phyloP scores from a whole-genome alignment of 371 early-diverging fungal genomes.

The Parasitella parasitica region DNA sequence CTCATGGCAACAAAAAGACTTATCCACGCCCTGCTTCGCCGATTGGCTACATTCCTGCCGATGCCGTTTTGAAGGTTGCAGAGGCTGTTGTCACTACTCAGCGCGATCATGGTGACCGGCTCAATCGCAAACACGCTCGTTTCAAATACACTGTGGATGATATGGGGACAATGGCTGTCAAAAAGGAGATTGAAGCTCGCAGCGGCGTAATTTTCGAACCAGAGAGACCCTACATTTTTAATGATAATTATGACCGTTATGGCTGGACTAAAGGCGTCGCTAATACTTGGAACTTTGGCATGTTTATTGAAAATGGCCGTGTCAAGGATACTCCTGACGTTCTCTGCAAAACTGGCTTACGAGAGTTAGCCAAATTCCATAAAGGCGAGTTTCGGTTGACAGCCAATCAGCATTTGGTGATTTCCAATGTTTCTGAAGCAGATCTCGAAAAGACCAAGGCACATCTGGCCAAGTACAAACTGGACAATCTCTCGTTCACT shows the following conservation, averaged over 20 bases:
- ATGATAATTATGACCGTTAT: conserved; percentile 83
- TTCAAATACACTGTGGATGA: conserved; percentile 95
- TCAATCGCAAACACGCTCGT: conserved; percentile 92
- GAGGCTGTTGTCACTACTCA: conserved; percentile 86
- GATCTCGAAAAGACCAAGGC: conserved; percentile 68
- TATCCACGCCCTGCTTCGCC: conserved; percentile 79
- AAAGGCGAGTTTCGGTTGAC: conserved; percentile 80
- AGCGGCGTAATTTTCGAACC: conserved; percentile 66
- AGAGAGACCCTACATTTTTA: conserved; percentile 68
- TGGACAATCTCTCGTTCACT: conserved; percentile 75
- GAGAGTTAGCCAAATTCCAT: conserved; percentile 74
- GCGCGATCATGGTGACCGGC: conserved; percentile 88
- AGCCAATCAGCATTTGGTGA: conserved; percentile 83
- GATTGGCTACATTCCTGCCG: conserved; percentile 76
- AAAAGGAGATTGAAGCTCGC: conserved; percentile 74
- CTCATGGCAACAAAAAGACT: conserved; percentile 91
- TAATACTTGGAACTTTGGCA: conserved; percentile 76
- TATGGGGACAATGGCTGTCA: conserved; percentile 85
- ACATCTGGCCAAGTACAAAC: conserved; percentile 69
- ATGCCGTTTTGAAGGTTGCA: conserved; percentile 70
- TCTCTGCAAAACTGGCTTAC: conserved; percentile 72
- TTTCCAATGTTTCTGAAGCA: conserved; percentile 69
- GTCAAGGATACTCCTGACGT: conserved; percentile 78
- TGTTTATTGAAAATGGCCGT: conserved; percentile 87
- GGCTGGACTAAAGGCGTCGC: conserved; percentile 80